Evolutionary conservation across 805 yeast genomes (phyloP), one percentile per base, ranked within the genome.

Genomic region (Ogataea ramenticola): DNA sequence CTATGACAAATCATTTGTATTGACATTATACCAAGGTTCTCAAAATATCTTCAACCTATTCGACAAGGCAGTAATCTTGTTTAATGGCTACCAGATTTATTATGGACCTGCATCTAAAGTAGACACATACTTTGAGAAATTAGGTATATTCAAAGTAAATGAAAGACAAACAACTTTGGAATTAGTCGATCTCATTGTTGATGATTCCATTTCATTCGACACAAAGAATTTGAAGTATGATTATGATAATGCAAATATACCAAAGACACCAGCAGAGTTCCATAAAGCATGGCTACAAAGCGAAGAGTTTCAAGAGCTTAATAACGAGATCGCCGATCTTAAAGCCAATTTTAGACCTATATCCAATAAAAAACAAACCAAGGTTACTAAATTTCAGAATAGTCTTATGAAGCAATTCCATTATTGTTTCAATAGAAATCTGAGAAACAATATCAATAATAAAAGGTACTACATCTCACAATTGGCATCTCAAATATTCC

Each of bases 11-110:
- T 42, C 52, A 2, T 47, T 52, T 12, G 26, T 55, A 6, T 45
- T 50, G 39, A 50, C 60, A 2, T 45, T 56, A 30, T 57, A 57
- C 27, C 86, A 80, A 61, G 82, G 84, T 46, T 75, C 82, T 31
- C 82, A 80, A 57, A 78, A 79, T 51, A 79, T 82, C 44, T 82
- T 79, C 59, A 72, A 77, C 34, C 62, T 74, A 43, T 82, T 82
- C 55, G 84, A 82, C 59, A 77, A 79, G 49, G 87, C 77, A 10
- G 61, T 73, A 19, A 77, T 82, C 11, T 56, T 82, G 17, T 79
- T 79, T 58, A 73, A 67, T 21, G 86, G 86, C 30, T 64, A 69
- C 42, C 86, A 82, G 61, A 69, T 84, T 41, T 83, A 66, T 56
- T 83, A 69, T 55, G 91, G 91, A n/a, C 75, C 79, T 11, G 66